Conservation (phyloP, 768 basidiomycete species). For the Pisolithus tinctorius region DNA sequence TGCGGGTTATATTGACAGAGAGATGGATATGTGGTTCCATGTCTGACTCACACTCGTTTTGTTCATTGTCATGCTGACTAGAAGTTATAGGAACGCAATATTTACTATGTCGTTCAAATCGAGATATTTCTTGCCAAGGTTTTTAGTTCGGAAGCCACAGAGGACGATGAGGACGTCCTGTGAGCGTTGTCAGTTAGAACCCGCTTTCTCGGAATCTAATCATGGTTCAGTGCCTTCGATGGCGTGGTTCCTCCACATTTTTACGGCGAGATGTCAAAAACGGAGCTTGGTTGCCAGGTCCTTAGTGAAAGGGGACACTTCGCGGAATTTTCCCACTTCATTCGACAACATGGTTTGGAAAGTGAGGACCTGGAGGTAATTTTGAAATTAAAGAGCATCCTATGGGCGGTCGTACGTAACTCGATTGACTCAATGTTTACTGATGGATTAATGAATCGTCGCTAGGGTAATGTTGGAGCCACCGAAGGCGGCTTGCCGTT, state of each 20-base stretch:
- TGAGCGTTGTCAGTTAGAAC: constrained; percentile 18
- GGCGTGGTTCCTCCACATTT: constrained; percentile 91
- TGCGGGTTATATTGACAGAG: constrained; percentile 86
- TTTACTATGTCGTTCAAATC: constrained; percentile 88
- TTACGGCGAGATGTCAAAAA: constrained; percentile 97
- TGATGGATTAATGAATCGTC: neutral
- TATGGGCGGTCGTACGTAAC: constrained; percentile 91
- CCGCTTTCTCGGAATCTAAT: neutral
- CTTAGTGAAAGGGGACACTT: constrained; percentile 90
- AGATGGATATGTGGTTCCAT: constrained; percentile 96
- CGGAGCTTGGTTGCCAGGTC: constrained; percentile 88
- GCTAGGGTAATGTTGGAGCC: constrained; percentile 89
- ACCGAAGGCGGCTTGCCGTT: constrained; percentile 89
- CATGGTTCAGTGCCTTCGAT: constrained; percentile 56
- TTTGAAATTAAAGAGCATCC: constrained; percentile 84
- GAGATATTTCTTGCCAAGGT: constrained; percentile 86
- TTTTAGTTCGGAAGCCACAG: constrained; percentile 47
- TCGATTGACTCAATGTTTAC: neutral
- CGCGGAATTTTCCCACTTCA: constrained; percentile 82
- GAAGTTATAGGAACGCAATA: constrained; percentile 72
- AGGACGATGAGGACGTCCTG: constrained; percentile 67
- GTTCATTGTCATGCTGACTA: constrained; percentile 3
- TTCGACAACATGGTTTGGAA: constrained; percentile 82
- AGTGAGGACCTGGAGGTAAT: constrained; percentile 78
- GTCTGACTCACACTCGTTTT: constrained; percentile 37